A percentile compares a stretch with the other conserved stretches of the same genome.
Evolutionary conservation across 495 filamentous ascomycete species (phyloP).

Genomic region (Sphaerosporella brunnea): DNA sequence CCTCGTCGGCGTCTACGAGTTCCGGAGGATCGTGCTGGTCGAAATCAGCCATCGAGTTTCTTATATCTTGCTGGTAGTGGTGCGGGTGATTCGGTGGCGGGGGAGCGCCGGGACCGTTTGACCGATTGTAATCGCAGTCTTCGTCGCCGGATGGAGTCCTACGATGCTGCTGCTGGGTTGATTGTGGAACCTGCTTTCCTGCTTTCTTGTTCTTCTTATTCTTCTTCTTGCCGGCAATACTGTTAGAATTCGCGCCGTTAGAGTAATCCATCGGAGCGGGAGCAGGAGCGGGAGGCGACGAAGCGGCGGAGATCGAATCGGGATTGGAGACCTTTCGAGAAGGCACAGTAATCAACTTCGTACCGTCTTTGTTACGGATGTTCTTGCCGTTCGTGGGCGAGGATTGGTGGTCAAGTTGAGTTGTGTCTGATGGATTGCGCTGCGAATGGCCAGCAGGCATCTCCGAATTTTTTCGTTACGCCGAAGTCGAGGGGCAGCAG

Average conservation of each 20-base stretch:
- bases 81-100: slow-evolving; percentile 13
- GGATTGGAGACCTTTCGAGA: slow-evolving; percentile 34
- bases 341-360: slow-evolving; percentile 48
- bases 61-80: slow-evolving; percentile 22
- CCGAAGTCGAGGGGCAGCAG: slow-evolving; percentile 2
- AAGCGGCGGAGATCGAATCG: slow-evolving; percentile 29
- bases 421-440: slow-evolving; percentile 17
- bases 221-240: slow-evolving; percentile 25
- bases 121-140: neutral
- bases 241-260: slow-evolving; percentile 22
- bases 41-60: slow-evolving; percentile 22
- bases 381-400: slow-evolving; percentile 27
- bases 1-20: slow-evolving; percentile 27
- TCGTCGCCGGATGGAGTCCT: slow-evolving; percentile 2
- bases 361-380: slow-evolving; percentile 43
- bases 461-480: slow-evolving; percentile 5
- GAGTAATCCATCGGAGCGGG: slow-evolving; percentile 24
- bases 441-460: slow-evolving; percentile 25
- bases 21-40: slow-evolving; percentile 18
- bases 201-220: slow-evolving; percentile 27
- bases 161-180: slow-evolving; percentile 8
- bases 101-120: slow-evolving; percentile 17
- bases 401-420: slow-evolving; percentile 8
- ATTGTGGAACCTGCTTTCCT: slow-evolving; percentile 11
- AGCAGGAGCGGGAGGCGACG: slow-evolving; percentile 19